Evolutionary conservation across 345 rosid genomes (phyloP).

Genomic region (Tarenaya hassleriana): DNA sequence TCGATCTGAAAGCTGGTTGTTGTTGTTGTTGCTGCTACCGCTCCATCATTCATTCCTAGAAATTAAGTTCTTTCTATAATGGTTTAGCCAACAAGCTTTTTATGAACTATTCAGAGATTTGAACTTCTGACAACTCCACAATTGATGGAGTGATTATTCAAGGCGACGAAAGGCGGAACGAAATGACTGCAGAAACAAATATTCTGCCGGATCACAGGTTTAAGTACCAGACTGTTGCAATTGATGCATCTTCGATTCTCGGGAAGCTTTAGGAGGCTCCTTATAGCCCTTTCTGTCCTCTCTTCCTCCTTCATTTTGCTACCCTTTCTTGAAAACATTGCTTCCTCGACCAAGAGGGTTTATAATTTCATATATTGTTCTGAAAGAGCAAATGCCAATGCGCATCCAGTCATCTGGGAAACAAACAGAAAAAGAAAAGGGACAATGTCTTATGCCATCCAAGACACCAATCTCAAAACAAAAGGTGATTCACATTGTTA

Average conservation of each 20-base stretch:
- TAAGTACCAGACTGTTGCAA: constrained; percentile 66
- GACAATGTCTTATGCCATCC: constrained; percentile 18
- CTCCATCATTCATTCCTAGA: neutral
- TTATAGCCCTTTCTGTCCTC: constrained; percentile 55
- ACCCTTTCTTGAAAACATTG: constrained; percentile 34
- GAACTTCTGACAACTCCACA: too few species aligned
- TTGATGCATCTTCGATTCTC: constrained; percentile 82
- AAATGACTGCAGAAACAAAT: too few species aligned
- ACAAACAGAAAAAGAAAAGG: neutral
- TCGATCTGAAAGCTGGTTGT: neutral
- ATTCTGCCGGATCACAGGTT: too few species aligned
- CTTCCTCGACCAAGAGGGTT: constrained; percentile 11
- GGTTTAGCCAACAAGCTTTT: neutral
- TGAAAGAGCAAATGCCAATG: constrained; percentile 10
- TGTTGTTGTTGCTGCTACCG: neutral
- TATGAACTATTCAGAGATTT: neutral
- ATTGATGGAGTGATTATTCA: too few species aligned
- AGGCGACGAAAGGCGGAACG: neutral
- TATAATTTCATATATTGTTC: constrained; percentile 5
- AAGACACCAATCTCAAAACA: too few species aligned
- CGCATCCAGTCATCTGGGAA: constrained; percentile 8
- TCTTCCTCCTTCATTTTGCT: constrained; percentile 61
- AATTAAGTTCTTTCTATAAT: neutral
- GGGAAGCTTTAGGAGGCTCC: constrained; percentile 62
- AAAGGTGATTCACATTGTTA: too few species aligned